Conservation (phyloP, 192 early-diverging fungal genomes). For the Backusella parvicylindrica region DNA sequence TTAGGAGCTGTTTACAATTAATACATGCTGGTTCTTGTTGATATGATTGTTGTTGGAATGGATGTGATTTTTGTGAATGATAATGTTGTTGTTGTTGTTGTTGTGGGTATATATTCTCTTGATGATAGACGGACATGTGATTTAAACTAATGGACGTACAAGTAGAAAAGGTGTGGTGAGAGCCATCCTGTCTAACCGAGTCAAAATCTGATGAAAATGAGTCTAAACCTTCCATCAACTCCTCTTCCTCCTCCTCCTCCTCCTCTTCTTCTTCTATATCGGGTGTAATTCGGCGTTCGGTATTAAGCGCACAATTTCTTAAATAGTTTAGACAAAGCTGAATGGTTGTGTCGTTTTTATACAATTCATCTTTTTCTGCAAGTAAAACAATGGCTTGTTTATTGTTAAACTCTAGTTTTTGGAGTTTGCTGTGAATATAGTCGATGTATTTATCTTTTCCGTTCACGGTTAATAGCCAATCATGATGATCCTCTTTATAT, state of each 20-base stretch:
- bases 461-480: not conserved
- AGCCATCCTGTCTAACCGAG: not conserved
- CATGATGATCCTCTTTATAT: not conserved
- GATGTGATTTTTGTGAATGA: not conserved
- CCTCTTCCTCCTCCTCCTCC: not conserved
- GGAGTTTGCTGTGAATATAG: not conserved
- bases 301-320: not conserved
- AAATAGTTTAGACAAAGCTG: not conserved
- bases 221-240: not conserved
- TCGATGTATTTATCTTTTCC: not conserved
- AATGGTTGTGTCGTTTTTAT: not conserved
- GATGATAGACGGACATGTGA: not conserved
- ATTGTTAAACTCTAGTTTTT: not conserved
- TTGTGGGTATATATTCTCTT: not conserved
- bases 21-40: not conserved
- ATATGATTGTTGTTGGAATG: not conserved
- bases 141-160: not conserved
- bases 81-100: not conserved
- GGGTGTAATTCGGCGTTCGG: not conserved
- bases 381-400: not conserved
- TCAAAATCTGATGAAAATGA: not conserved
- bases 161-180: not conserved
- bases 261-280: not conserved
- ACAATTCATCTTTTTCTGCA: not conserved
- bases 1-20: not conserved